Conservation (phyloP, 768 basidiomycete genomes). For the Boletus sp. region DNA sequence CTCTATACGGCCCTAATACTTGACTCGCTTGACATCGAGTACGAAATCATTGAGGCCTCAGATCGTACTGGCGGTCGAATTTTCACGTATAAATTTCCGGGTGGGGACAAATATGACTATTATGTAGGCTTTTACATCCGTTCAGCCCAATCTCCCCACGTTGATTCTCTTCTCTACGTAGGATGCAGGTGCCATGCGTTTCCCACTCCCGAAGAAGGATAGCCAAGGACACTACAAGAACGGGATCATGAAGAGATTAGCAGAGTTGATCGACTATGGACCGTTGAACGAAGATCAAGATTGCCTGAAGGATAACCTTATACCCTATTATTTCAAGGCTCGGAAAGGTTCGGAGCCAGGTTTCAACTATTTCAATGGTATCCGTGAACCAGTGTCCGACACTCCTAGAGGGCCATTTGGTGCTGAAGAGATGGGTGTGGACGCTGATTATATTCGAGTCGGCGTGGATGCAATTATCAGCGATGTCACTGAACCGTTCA, state of each 20-base stretch:
- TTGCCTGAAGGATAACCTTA: too few species aligned
- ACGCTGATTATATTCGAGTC: slow-evolving; percentile 12
- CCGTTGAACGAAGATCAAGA: too few species aligned
- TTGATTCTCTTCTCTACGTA: background rate
- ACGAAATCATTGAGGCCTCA: slow-evolving; percentile 45
- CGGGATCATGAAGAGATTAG: too few species aligned
- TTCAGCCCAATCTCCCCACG: too few species aligned
- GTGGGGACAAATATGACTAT: slow-evolving; percentile 33
- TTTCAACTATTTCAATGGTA: slow-evolving; percentile 9
- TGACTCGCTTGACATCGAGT: slow-evolving; percentile 40
- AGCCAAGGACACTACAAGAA: too few species aligned
- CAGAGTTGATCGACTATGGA: too few species aligned
- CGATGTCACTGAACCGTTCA: too few species aligned
- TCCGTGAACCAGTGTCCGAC: background rate
- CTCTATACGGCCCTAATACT: slow-evolving; percentile 48
- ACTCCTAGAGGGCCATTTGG: too few species aligned
- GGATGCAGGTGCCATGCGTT: too few species aligned
- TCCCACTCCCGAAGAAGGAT: too few species aligned
- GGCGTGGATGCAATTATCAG: slow-evolving; percentile 21
- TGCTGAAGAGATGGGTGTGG: slow-evolving; percentile 7
- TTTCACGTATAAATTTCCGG: slow-evolving; percentile 41
- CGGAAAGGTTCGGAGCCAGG: slow-evolving; percentile 12
- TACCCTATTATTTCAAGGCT: too few species aligned
- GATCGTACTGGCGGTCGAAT: slow-evolving; percentile 43
- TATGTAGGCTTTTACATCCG: slow-evolving; percentile 18